Conservation (phyloP, 1,139 yeast species). For the Kurtzmaniella natalensis region DNA sequence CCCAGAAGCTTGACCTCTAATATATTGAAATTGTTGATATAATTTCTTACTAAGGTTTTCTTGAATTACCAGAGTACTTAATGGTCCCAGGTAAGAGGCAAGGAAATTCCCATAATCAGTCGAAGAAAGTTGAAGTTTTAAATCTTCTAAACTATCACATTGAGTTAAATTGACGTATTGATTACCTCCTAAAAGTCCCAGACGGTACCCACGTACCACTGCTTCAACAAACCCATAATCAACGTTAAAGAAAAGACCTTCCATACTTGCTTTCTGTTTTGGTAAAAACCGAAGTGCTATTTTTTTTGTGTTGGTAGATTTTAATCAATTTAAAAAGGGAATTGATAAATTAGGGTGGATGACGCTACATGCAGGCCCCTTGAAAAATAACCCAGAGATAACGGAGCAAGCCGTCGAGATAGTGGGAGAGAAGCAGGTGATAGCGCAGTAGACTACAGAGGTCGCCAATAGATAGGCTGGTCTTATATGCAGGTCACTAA, state of each 20-base stretch:
- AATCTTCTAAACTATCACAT: slow-evolving; percentile 91
- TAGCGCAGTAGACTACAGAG: too few relatives aligned
- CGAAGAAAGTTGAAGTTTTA: slow-evolving; percentile 88
- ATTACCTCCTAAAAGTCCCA: slow-evolving; percentile 69
- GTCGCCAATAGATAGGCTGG: too few relatives aligned
- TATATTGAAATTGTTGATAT: slow-evolving; percentile 78
- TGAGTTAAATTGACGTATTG: slow-evolving; percentile 92
- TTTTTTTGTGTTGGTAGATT: too few relatives aligned
- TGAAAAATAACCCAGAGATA: too few relatives aligned
- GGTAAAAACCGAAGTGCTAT: not conserved
- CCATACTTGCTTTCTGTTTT: slow-evolving; percentile 51
- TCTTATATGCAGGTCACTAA: too few relatives aligned
- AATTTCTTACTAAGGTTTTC: slow-evolving; percentile 71
- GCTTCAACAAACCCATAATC: slow-evolving; percentile 92
- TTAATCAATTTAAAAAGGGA: too few relatives aligned
- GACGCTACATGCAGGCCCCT: too few relatives aligned
- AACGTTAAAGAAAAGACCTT: slow-evolving; percentile 81
- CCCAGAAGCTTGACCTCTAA: slow-evolving; percentile 80
- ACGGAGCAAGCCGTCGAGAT: too few relatives aligned
- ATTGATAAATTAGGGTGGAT: too few relatives aligned
- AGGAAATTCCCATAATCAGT: slow-evolving; percentile 94
- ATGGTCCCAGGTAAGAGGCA: slow-evolving; percentile 74
- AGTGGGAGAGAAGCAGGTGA: too few relatives aligned
- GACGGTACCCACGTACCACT: slow-evolving; percentile 88
- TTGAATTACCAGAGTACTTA: slow-evolving; percentile 81